Evolutionary conservation across 495 filamentous ascomycete species (phyloP).

Genomic region (Penicillium crystallinum): DNA sequence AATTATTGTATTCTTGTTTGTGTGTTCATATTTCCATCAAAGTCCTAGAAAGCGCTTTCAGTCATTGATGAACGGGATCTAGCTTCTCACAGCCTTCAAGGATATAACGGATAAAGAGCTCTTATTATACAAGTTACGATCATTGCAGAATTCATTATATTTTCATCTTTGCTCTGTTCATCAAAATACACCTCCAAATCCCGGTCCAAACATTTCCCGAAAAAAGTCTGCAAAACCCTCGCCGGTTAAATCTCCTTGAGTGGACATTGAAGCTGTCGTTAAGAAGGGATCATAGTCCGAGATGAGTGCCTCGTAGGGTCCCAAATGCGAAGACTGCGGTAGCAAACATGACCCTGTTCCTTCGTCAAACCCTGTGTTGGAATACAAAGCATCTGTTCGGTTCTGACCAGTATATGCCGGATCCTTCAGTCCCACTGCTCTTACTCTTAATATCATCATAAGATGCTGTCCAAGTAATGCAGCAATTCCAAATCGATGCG

Average conservation of each 20-base stretch:
- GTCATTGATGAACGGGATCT: no score
- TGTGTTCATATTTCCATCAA: no score
- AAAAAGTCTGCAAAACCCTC: slow-evolving; percentile 22
- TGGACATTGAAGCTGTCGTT: slow-evolving; percentile 5
- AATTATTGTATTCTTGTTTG: no score
- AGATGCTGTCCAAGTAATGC: slow-evolving; percentile 26
- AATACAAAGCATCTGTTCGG: not conserved
- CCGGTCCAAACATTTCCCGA: slow-evolving; percentile 21
- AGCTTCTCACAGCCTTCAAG: no score
- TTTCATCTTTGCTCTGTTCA: no score
- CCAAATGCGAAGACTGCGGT: not conserved
- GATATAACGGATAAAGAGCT: no score
- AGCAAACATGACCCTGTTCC: not conserved
- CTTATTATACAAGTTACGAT: no score
- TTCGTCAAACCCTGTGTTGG: not conserved
- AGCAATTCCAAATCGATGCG: slow-evolving; percentile 24
- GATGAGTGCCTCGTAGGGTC: not conserved
- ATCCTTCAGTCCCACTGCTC: not conserved
- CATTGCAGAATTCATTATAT: no score
- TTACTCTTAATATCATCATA: slow-evolving; percentile 15
- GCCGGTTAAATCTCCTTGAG: slow-evolving; percentile 6
- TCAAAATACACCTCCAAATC: slow-evolving; percentile 17
- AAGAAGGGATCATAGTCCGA: slow-evolving; percentile 17
- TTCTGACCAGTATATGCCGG: not conserved
- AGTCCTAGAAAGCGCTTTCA: no score